Evolutionary conservation across 2,329 filamentous ascomycete species (phyloP).

Genomic region (Ploettnerulaceae sp.): DNA sequence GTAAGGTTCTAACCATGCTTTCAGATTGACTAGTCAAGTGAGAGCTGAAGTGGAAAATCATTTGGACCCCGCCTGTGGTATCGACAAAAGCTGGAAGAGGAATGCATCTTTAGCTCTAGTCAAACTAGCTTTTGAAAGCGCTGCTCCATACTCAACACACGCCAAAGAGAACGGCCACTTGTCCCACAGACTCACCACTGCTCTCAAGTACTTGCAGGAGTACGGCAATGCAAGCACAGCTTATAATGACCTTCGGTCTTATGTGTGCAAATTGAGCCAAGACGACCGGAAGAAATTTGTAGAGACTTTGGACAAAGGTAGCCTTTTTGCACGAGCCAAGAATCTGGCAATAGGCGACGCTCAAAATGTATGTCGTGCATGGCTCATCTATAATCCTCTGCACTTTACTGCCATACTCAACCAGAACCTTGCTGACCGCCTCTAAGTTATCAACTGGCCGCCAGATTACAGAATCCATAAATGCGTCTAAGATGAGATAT

Average conservation of each 20-base stretch:
- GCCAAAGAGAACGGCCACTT: background rate
- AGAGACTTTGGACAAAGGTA: slow-evolving; percentile 9
- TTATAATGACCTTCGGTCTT: slow-evolving; percentile 31
- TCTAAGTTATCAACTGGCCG: slow-evolving; percentile 23
- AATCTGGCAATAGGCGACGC: background rate
- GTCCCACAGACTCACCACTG: slow-evolving; percentile 12
- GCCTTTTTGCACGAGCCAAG: slow-evolving; percentile 5
- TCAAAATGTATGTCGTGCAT: slow-evolving; percentile 9
- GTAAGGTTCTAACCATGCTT: slow-evolving; percentile 3
- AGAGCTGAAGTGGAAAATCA: slow-evolving; percentile 30
- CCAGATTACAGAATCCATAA: slow-evolving; percentile 26
- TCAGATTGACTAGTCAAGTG: slow-evolving; percentile 20
- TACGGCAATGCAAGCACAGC: slow-evolving; percentile 31
- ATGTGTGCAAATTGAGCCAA: slow-evolving; percentile 21
- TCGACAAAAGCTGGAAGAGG: slow-evolving; percentile 34
- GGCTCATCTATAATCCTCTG: background rate
- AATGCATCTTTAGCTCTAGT: slow-evolving; percentile 33
- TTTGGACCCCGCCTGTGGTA: slow-evolving; percentile 26
- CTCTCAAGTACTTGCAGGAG: slow-evolving; percentile 28
- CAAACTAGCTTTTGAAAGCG: slow-evolving; percentile 23
- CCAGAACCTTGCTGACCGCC: background rate
- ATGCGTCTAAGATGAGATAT: slow-evolving; percentile 29
- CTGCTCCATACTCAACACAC: background rate
- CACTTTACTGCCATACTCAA: background rate
- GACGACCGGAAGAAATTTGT: slow-evolving; percentile 22